Evolutionary conservation across 345 rosid species (phyloP), one percentile per base, ranked within the genome.

Genomic region (Aethionema arabicum): DNA sequence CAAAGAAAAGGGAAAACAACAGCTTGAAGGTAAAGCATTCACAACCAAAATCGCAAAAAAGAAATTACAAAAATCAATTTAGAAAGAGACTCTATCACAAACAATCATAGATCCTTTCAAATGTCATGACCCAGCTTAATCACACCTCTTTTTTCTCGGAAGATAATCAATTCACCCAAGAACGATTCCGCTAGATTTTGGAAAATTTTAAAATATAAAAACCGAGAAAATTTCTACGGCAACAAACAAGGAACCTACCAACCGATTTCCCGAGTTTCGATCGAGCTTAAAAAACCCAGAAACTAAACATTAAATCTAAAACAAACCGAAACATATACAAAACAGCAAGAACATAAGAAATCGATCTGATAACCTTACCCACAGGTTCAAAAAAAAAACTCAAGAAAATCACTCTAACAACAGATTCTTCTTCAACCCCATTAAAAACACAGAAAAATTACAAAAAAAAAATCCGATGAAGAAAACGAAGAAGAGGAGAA

Each of bases 21-120:
- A 61, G 61, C 68, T 69, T 69, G 5, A 70, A 62, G 63, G 11
- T 39, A 55, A 69, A 62, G 74, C 63, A 46, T 61, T 42, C 58
- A 52, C 67, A 44, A 29, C 30, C 6, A 58, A 60, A 52, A 57
- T 4, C 45, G 11, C 33, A 41, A 27, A 52, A 52, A 15, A n/a
- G 11, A 3, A 49, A 30, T 33, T 5, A 58, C 11, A 57, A 57
- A 40, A 42, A 52, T 27, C 40, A 65, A 37, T 41, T 8, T 44
- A 21, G 27, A 21, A 21, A 21, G 27, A 2, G 27, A 21, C 27
- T 21, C 27, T 21, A 1, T 21, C 27, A n/a, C 47, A 27, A 42
- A 35, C 0, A 53, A 54, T 37, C 45, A 53, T n/a, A 65, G 56
- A 68, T 68, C 73, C 60, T n/a, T 46, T 54, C 30, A 69, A 47